Conservation (phyloP, 2,329 filamentous ascomycete genomes). For the Aspergillus pseudotamarii region DNA sequence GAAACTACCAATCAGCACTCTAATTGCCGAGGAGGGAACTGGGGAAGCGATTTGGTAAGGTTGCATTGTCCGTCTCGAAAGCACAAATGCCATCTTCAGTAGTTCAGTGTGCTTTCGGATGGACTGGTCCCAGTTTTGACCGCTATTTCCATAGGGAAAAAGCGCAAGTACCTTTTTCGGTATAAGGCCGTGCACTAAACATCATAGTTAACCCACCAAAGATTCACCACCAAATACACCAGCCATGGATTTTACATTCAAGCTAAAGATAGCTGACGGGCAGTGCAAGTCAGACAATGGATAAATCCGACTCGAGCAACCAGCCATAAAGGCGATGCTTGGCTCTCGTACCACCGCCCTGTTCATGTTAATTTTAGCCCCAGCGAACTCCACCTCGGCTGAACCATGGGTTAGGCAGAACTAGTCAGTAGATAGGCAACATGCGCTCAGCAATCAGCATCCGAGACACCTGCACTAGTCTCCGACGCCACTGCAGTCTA, state of each 20-base stretch:
- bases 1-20: not conserved
- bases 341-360: constrained; percentile 1
- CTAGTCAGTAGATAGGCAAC: constrained; percentile 1
- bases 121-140: not conserved
- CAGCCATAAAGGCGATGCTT: not conserved
- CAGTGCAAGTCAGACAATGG: not conserved
- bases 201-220: not conserved
- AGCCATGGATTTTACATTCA: not conserved
- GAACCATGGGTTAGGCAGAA: constrained; percentile 6
- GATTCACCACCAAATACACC: not conserved
- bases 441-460: constrained; percentile 9
- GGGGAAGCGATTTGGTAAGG: not conserved
- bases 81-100: not conserved
- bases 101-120: not conserved
- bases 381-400: not conserved
- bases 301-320: not conserved
- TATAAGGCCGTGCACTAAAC: not conserved
- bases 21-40: not conserved
- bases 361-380: constrained; percentile 7
- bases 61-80: not conserved
- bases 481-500: constrained; percentile 12
- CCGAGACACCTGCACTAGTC: constrained; percentile 11
- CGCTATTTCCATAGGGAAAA: constrained; percentile 1
- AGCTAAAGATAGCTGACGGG: not conserved
- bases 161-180: not conserved